Evolutionary conservation across 208 protist genomes (phyloP), one percentile per base, ranked within the genome.

Genomic region (Leishmania amazonensis): DNA sequence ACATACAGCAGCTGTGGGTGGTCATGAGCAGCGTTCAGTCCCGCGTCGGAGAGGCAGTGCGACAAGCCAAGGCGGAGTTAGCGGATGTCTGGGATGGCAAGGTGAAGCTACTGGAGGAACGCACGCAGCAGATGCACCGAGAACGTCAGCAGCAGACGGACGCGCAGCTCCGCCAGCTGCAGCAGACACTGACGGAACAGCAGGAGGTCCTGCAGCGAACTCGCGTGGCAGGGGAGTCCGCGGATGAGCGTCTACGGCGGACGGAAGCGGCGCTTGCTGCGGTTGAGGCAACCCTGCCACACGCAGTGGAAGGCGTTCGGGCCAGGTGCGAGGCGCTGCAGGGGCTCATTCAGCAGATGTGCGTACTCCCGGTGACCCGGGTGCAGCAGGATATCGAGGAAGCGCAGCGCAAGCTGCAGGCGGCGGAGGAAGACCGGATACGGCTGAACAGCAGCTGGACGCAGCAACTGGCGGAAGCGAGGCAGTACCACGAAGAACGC

Each of bases 381-480:
- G 78, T 84, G 78, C 84, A 86, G 58, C 81, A 88, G 40, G 76
- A 90, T 60, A 64, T 71, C 28, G 78, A 84, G 17, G 79, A 51
- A 21, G 68, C 76, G 60, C 81, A 89, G 54, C 83, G 78, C 15
- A 64, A 68, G 17, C 51, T 78, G 4, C 58, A 79, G 13, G 60
- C 62, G 1, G 38, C 67, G 24, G 71, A 83, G 15, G 88, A 91
- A 35, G 81, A 83, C 42, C 64, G 80, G 68, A 40, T 81, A 31
- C 83, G 80, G 7, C 47, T 40, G 76, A 83, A 45, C 68, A 76
- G 53, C 6, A 74, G 77, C 72, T 81, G 62, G 73, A 47, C 51
- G 38, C 77, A 87, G 64, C 84, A 91, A 68, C 77, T 85, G 64
- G 38, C 77, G 19, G 83, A 87, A 31, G 67, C 72, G 24, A 70